These are phyloP conservation scores for Sporobolomyces roseus DNA, from an alignment of 768 basidiomycete species.

Conservation along the genomic window DNA sequence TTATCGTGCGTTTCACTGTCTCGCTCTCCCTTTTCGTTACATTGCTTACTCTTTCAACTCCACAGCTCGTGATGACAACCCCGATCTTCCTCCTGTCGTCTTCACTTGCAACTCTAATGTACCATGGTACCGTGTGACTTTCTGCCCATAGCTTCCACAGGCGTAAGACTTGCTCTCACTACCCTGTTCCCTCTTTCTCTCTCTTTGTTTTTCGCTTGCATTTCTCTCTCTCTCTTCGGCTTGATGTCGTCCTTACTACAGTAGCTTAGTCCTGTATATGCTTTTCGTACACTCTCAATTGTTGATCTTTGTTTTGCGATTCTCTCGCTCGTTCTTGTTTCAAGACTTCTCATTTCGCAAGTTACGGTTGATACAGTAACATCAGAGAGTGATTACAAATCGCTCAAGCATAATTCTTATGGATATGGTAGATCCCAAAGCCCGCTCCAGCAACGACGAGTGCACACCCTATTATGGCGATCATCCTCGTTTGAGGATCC, in stretches of 20 bases:
- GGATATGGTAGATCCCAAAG: neutral
- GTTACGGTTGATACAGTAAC: too few species aligned
- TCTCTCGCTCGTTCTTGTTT: too few species aligned
- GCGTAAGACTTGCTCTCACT: too few species aligned
- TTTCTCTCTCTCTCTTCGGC: neutral
- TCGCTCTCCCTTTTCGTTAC: neutral
- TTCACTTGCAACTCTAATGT: neutral
- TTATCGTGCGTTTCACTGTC: conserved; percentile 1
- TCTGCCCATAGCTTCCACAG: neutral
- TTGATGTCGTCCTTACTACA: neutral
- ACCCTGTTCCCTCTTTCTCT: neutral
- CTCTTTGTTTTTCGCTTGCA: neutral
- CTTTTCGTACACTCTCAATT: too few species aligned
- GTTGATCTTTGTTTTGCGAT: too few species aligned
- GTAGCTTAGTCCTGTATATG: too few species aligned
- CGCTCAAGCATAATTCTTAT: too few species aligned
- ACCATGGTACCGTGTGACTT: conserved; percentile 7
- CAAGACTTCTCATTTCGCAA: too few species aligned
- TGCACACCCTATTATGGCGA: neutral
- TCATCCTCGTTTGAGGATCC: neutral
- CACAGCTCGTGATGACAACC: conserved; percentile 11
- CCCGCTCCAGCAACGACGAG: neutral
- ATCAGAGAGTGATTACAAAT: too few species aligned
- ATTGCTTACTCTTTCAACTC: neutral
- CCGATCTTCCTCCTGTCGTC: neutral